Conservation (phyloP, 2,329 filamentous ascomycete genomes). For the Aspergillus tanneri region DNA sequence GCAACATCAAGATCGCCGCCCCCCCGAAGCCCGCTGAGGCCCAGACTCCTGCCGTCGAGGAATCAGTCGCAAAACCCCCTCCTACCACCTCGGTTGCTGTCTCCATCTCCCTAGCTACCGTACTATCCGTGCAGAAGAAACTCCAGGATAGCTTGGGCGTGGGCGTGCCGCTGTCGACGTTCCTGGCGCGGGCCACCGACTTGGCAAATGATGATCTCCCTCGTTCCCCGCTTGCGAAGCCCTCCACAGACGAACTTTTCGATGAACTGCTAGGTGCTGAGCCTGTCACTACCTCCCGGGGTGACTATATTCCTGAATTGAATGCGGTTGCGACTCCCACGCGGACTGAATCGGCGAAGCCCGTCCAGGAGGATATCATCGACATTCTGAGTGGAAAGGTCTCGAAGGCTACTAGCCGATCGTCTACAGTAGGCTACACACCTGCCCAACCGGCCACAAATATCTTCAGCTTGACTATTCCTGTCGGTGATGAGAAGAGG, state of each 20-base stretch:
- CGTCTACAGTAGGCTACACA: conserved; percentile 33
- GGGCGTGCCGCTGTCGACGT: conserved; percentile 78
- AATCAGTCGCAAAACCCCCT: conserved; percentile 28
- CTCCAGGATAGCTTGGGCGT: conserved; percentile 76
- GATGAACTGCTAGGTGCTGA: conserved; percentile 73
- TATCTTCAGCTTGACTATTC: conserved; percentile 77
- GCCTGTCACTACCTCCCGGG: conserved; percentile 51
- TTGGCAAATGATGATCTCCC: conserved; percentile 87
- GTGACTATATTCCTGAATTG: conserved; percentile 71
- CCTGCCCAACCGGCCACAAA: conserved; percentile 59
- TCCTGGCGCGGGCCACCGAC: conserved; percentile 80
- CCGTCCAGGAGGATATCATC: conserved; percentile 70
- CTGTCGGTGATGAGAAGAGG: conserved; percentile 75
- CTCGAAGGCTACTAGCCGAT: conserved; percentile 28
- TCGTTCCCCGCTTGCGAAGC: conserved; percentile 60
- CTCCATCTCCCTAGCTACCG: conserved; percentile 74
- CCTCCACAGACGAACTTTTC: conserved; percentile 80
- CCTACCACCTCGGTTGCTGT: conserved; percentile 57
- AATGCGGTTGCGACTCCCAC: conserved; percentile 46
- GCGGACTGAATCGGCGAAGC: conserved; percentile 36
- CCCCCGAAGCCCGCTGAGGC: conserved; percentile 32
- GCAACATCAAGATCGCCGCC: conserved; percentile 84
- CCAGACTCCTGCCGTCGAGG: conserved; percentile 36
- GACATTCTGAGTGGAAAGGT: conserved; percentile 67
- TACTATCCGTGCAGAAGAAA: conserved; percentile 76